phyloP scores from a whole-genome alignment of 345 rosid genomes.

The Salix koriyanagi region DNA sequence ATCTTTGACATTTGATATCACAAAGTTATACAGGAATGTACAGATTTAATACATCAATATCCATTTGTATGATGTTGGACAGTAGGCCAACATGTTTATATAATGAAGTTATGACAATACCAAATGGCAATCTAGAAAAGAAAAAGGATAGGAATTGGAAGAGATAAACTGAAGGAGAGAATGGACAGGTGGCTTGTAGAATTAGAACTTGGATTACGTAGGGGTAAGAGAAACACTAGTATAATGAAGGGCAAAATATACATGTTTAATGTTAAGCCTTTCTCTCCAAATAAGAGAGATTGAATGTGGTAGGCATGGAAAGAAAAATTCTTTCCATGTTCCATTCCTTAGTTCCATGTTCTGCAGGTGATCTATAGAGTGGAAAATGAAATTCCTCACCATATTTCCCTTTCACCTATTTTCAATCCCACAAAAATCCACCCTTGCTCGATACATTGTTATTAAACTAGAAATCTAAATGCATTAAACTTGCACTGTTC shows the following conservation, averaged over 20 bases:
- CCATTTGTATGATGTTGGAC: too few relatives aligned
- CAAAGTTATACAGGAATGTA: too few relatives aligned
- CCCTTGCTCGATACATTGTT: not conserved
- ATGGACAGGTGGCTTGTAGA: not conserved
- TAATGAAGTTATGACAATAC: too few relatives aligned
- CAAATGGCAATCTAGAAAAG: too few relatives aligned
- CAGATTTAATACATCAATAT: too few relatives aligned
- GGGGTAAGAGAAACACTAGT: not conserved
- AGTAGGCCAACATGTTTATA: too few relatives aligned
- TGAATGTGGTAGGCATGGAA: not conserved
- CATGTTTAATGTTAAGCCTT: not conserved
- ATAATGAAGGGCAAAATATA: not conserved
- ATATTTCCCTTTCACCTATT: not conserved
- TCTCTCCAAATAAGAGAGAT: not conserved
- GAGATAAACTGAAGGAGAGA: not conserved
- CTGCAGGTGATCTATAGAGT: not conserved
- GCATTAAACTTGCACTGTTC: not conserved
- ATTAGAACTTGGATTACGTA: not conserved
- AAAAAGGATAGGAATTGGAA: too few relatives aligned
- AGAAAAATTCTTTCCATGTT: not conserved
- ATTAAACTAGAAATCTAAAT: not conserved
- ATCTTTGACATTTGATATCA: too few relatives aligned
- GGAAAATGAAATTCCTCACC: not conserved
- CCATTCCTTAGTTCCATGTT: not conserved
- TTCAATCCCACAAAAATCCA: not conserved